Evolutionary conservation across 2,329 filamentous ascomycete species (phyloP).

Genomic region (Xylariaceae sp.): DNA sequence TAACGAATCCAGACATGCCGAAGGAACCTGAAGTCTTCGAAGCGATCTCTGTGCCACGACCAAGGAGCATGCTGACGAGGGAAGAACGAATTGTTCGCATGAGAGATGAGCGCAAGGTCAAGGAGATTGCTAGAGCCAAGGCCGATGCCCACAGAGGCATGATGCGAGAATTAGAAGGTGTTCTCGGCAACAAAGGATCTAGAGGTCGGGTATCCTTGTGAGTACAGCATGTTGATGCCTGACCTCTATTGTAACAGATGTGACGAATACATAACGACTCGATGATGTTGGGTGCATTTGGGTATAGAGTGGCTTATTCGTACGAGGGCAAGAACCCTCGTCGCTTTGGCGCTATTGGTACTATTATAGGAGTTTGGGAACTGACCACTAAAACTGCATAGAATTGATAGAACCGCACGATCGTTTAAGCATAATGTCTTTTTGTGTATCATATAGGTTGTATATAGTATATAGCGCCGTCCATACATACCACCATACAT

Average conservation of each 20-base stretch:
- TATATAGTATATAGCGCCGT: slow-evolving; percentile 30
- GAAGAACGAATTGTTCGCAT: slow-evolving; percentile 90
- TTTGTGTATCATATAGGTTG: slow-evolving; percentile 30
- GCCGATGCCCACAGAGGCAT: slow-evolving; percentile 85
- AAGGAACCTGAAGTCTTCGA: slow-evolving; percentile 87
- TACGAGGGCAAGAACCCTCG: slow-evolving; percentile 1
- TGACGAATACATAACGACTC: slow-evolving; percentile 28
- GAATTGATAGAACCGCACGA: slow-evolving; percentile 29
- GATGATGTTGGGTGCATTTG: slow-evolving; percentile 20
- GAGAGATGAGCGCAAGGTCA: slow-evolving; percentile 81
- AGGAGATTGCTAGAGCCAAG: slow-evolving; percentile 74
- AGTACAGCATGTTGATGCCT: slow-evolving; percentile 8
- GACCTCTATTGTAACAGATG: slow-evolving; percentile 13
- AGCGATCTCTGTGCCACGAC: slow-evolving; percentile 78
- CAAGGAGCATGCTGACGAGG: slow-evolving; percentile 74
- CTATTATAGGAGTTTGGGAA: slow-evolving; percentile 14
- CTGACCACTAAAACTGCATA: slow-evolving; percentile 3
- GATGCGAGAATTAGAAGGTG: slow-evolving; percentile 89
- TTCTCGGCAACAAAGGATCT: slow-evolving; percentile 68
- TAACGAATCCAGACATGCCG: slow-evolving; percentile 62
- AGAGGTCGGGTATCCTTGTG: slow-evolving; percentile 38
- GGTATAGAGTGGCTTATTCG: slow-evolving; percentile 22
- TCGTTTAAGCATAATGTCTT: slow-evolving; percentile 38
- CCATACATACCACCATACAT: slow-evolving; percentile 4
- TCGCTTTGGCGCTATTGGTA: slow-evolving; percentile 13